Evolutionary conservation across 2,329 filamentous ascomycete species (phyloP).

Genomic region (Penicillium frequentans): DNA sequence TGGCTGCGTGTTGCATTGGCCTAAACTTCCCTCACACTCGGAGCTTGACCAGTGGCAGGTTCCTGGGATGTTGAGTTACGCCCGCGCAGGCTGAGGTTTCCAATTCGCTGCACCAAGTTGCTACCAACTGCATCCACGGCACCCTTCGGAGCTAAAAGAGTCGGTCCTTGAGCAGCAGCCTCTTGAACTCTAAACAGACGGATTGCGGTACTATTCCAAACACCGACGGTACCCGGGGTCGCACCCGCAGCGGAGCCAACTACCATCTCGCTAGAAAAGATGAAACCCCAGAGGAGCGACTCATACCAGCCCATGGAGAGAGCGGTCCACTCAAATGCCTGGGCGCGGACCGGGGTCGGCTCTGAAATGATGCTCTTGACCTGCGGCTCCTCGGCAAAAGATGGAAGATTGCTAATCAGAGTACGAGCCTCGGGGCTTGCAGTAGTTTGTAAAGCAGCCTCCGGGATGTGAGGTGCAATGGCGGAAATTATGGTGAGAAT

Average conservation of each 20-base stretch:
- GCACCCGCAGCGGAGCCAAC: conserved; percentile 43
- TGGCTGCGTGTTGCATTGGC: background rate
- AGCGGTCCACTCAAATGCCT: conserved; percentile 92
- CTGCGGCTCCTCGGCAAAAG: conserved; percentile 52
- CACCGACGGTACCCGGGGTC: conserved; percentile 79
- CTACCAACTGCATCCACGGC: conserved; percentile 92
- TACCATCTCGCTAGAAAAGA: conserved; percentile 88
- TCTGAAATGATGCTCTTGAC: conserved; percentile 69
- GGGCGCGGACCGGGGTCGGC: conserved; percentile 70
- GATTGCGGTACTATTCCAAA: conserved; percentile 91
- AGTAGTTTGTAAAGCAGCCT: conserved; percentile 44
- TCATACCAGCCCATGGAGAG: conserved; percentile 94
- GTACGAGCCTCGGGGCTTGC: conserved; percentile 42
- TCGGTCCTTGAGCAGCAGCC: conserved; percentile 75
- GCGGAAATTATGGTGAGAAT: conserved; percentile 72
- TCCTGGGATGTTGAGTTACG: conserved; percentile 33
- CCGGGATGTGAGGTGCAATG: conserved; percentile 53
- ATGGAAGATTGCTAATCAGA: conserved; percentile 44
- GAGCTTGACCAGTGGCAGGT: conserved; percentile 27
- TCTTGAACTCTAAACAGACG: conserved; percentile 89
- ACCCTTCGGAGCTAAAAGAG: conserved; percentile 78
- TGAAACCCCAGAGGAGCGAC: conserved; percentile 87
- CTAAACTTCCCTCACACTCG: conserved; percentile 40
- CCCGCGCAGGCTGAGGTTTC: conserved; percentile 67
- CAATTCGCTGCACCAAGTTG: conserved; percentile 83